Evolutionary conservation across 495 filamentous ascomycete genomes (phyloP).

Genomic region (Neurospora sp.): DNA sequence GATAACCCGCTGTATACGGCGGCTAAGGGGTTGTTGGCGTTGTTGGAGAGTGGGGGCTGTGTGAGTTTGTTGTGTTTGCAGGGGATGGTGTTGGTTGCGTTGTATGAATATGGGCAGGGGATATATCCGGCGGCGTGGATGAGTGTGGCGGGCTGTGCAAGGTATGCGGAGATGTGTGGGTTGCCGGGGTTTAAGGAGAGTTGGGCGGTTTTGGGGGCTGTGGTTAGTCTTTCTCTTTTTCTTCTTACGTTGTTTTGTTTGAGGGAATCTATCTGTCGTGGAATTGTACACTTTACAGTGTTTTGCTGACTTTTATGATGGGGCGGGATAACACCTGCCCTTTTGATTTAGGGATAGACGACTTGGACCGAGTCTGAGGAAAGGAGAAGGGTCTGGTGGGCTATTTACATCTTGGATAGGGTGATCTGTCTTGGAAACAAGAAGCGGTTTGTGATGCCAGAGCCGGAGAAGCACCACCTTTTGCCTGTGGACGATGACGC

Average conservation of each 20-base stretch:
- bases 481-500: constrained; percentile 36
- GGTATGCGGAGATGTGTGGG: constrained; percentile 38
- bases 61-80: constrained; percentile 35
- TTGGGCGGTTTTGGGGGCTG: constrained; percentile 23
- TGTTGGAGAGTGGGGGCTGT: constrained; percentile 28
- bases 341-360: constrained; percentile 4
- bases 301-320: not conserved
- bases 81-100: constrained; percentile 30
- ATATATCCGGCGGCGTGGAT: constrained; percentile 43
- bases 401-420: constrained; percentile 38
- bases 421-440: constrained; percentile 36
- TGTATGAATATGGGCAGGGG: constrained; percentile 40
- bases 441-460: constrained; percentile 28
- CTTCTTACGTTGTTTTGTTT: not conserved
- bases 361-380: constrained; percentile 45
- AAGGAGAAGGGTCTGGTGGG: constrained; percentile 40
- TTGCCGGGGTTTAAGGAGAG: constrained; percentile 26
- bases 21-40: constrained; percentile 29
- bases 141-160: constrained; percentile 29
- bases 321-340: not conserved
- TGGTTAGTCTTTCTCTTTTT: constrained; percentile 11
- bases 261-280: not conserved
- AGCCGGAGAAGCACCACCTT: constrained; percentile 27
- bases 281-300: too few relatives aligned
- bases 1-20: constrained; percentile 31